Evolutionary conservation across 2,329 filamentous ascomycete species (phyloP).

Genomic region (Hymenoscyphus repandus): DNA sequence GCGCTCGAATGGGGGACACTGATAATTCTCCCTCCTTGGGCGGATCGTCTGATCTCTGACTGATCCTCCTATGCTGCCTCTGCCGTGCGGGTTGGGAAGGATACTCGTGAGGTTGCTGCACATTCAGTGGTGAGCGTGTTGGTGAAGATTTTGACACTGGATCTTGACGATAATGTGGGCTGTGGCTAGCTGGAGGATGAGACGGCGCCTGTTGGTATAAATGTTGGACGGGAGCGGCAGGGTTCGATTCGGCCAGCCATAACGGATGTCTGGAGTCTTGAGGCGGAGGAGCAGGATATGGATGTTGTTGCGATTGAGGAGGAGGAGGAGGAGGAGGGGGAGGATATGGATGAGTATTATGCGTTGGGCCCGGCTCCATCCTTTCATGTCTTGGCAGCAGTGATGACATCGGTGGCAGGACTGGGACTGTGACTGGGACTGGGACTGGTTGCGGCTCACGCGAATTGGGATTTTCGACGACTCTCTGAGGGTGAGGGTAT

Average conservation of each 20-base stretch:
- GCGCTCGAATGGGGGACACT: background rate
- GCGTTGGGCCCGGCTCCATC: slow-evolving; percentile 1
- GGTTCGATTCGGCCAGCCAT: slow-evolving; percentile 12
- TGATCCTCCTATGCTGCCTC: slow-evolving; percentile 19
- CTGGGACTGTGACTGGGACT: too few species aligned
- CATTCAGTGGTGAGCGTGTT: too few species aligned
- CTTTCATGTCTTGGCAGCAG: slow-evolving; percentile 15
- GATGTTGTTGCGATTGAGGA: slow-evolving; percentile 7
- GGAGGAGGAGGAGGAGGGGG: slow-evolving; percentile 1
- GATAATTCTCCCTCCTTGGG: slow-evolving; percentile 7
- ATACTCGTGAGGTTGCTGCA: background rate
- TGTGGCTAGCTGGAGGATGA: slow-evolving; percentile 9
- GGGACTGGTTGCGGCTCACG: slow-evolving; percentile 4
- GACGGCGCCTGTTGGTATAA: slow-evolving; percentile 10
- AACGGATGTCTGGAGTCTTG: slow-evolving; percentile 14
- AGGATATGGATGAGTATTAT: slow-evolving; percentile 3
- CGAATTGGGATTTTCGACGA: background rate
- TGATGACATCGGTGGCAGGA: slow-evolving; percentile 22
- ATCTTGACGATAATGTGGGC: slow-evolving; percentile 5
- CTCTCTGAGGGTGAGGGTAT: slow-evolving; percentile 3
- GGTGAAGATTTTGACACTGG: slow-evolving; percentile 4
- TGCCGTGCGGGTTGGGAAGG: slow-evolving; percentile 6
- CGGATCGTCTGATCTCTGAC: slow-evolving; percentile 14
- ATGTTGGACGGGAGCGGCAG: slow-evolving; percentile 13
- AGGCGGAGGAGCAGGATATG: background rate